phyloP scores from a whole-genome alignment of 1,284 basidiomycete genomes.

The Dichomitus squalens region DNA sequence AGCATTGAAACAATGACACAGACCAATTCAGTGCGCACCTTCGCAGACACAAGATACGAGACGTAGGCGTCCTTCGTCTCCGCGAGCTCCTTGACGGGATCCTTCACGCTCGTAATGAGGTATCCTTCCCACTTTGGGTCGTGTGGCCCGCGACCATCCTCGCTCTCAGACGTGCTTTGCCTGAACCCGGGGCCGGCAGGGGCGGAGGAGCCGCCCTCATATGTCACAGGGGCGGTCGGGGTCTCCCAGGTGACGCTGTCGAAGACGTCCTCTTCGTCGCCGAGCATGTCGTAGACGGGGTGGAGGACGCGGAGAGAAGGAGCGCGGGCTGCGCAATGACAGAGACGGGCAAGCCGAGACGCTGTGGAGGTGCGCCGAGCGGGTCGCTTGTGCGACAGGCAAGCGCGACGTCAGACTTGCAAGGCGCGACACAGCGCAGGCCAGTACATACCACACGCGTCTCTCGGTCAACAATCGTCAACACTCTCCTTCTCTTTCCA shows the following conservation, averaged over 20 bases:
- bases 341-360: conserved; percentile 2
- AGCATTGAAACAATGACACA: not conserved
- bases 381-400: not conserved
- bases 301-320: conserved; percentile 4
- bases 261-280: conserved; percentile 83
- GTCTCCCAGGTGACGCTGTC: conserved; percentile 87
- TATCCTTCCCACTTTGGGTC: conserved; percentile 91
- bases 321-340: conserved; percentile 5
- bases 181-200: conserved; percentile 72
- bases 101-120: conserved; percentile 83
- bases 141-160: conserved; percentile 61
- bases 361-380: not conserved
- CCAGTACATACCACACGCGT: conserved; percentile 6
- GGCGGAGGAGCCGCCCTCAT: conserved; percentile 41
- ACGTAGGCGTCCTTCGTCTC: conserved; percentile 97
- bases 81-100: conserved; percentile 94
- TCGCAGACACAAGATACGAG: conserved; percentile 89
- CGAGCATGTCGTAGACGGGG: conserved; percentile 52
- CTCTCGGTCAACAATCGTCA: conserved; percentile 29
- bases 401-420: conserved; percentile 14
- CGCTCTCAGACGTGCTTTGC: conserved; percentile 69
- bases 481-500: conserved; percentile 26
- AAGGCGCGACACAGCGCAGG: conserved; percentile 1
- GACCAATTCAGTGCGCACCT: conserved; percentile 53
- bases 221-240: conserved; percentile 54